Base-by-base conservation (phyloP, 768 basidiomycete genomes). In the Gyrodon lividus region DNA sequence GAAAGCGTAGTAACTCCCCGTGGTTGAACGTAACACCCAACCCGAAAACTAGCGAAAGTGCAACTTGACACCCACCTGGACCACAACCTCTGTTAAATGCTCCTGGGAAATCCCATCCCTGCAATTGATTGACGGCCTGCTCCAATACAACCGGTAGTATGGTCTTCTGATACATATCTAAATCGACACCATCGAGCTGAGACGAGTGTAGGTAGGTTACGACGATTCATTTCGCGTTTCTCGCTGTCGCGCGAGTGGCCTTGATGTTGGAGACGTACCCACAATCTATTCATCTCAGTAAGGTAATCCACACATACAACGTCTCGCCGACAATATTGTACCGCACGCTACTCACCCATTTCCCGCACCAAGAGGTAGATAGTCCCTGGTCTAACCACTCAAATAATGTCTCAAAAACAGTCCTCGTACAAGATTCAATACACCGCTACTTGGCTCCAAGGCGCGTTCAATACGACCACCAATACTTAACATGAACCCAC, bases 391-490 rank as follows among this genome's bases (percentile, higher is more conserved):
- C 74, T 98, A 95, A 13, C 97, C 96, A 53, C 90, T 93, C 30
- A 98, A 83, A 70, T 98, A 98, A 67, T 99, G 96, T 23, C 96
- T 80, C 31, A 99, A 76, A 72, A 99, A 99, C 30, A 99, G 74
- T 16, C 97, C 97, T 41, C 97, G 80, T 44, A 94, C 92, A n/a
- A 97, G 96, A 67, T 98, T 94, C 56, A 98, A 78, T 5, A 99
- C 93, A 54, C 97, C 97, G n/a, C 94, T 78, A 31, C 93, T 93
- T 97, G 98, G 98, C 71, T 99, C 97, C 89, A 99, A n/a, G n/a
- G n/a, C n/a, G n/a, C n/a, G n/a, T n/a, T n/a, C n/a, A n/a, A n/a
- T n/a, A n/a, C n/a, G n/a, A n/a, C n/a, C n/a, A n/a, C n/a, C n/a
- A n/a, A n/a, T n/a, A n/a, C n/a, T n/a, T n/a, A n/a, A n/a, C n/a